Evolutionary conservation across 108 stramenopile genomes (phyloP).

Genomic region (Pseudonitzschia pungens): DNA sequence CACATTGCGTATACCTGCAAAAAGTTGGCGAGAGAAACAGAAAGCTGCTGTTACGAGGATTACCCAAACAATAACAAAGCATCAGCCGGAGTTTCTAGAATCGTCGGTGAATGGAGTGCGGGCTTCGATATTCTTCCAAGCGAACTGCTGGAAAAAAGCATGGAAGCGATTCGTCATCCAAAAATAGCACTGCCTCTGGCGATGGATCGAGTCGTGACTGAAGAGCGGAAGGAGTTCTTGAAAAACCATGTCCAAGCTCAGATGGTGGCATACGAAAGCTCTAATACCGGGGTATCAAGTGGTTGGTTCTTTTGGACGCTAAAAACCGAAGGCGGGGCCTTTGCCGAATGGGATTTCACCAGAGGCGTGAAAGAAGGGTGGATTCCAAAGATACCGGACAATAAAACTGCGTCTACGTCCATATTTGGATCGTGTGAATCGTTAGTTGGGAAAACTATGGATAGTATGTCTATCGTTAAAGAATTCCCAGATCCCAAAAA

Average conservation of each 20-base stretch:
- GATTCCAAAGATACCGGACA: conserved; percentile 44
- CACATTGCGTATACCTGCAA: conserved; percentile 61
- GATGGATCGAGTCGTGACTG: conserved; percentile 32
- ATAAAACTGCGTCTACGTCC: conserved; percentile 19
- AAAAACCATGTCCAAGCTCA: conserved; percentile 60
- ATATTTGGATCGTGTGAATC: conserved; percentile 56
- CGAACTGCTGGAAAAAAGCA: conserved; percentile 33
- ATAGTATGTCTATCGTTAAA: conserved; percentile 42
- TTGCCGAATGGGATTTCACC: conserved; percentile 77
- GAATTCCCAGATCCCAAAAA: conserved; percentile 46
- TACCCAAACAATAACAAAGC: conserved; percentile 31
- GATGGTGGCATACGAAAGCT: conserved; percentile 68
- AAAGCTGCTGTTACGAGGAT: conserved; percentile 58
- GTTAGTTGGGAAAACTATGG: conserved; percentile 42
- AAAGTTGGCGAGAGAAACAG: conserved; percentile 32
- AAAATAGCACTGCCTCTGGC: conserved; percentile 29
- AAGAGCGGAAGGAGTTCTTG: conserved; percentile 48
- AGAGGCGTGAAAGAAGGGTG: conserved; percentile 68
- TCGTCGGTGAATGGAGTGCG: conserved; percentile 70
- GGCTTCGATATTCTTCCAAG: conserved; percentile 45
- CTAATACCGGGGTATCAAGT: conserved; percentile 26
- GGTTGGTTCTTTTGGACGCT: conserved; percentile 79
- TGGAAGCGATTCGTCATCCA: conserved; percentile 24
- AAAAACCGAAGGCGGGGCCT: conserved; percentile 61
- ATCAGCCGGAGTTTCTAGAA: conserved; percentile 45